Evolutionary conservation across 163 green algal genomes (phyloP).

Genomic region (Scenedesmus sp.): DNA sequence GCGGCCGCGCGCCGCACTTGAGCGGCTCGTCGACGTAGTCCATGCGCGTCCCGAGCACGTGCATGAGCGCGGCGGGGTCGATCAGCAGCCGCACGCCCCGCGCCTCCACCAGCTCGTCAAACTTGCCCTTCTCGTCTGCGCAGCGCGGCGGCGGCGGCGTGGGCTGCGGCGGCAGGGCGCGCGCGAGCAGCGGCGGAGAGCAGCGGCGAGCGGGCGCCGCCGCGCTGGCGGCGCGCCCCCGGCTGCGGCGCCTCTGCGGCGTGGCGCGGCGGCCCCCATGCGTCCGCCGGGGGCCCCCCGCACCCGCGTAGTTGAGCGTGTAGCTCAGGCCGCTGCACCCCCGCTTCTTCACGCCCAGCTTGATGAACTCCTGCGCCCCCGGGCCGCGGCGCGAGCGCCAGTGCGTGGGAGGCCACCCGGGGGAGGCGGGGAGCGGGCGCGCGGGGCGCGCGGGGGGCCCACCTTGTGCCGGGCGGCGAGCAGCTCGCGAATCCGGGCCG

Average conservation of each 20-base stretch:
- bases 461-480: conserved; percentile 87
- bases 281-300: too few relatives aligned
- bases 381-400: neutral
- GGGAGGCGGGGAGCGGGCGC: neutral
- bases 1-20: conserved; percentile 60
- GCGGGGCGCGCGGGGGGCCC: neutral
- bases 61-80: conserved; percentile 95
- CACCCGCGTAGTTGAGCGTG: conserved; percentile 96
- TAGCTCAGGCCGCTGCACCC: conserved; percentile 98
- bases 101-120: conserved; percentile 96
- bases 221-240: too few relatives aligned
- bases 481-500: conserved; percentile 83
- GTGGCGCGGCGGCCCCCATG: too few relatives aligned
- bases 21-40: conserved; percentile 95
- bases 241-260: too few relatives aligned
- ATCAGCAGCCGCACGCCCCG: conserved; percentile 93
- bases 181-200: neutral
- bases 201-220: neutral
- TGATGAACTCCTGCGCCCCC: conserved; percentile 86
- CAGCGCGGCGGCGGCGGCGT: neutral
- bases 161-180: neutral
- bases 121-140: conserved; percentile 87
- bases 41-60: conserved; percentile 97
- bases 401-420: neutral
- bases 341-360: conserved; percentile 91